Conservation (phyloP, 768 basidiomycete genomes). For the Pulveroboletus sp. region DNA sequence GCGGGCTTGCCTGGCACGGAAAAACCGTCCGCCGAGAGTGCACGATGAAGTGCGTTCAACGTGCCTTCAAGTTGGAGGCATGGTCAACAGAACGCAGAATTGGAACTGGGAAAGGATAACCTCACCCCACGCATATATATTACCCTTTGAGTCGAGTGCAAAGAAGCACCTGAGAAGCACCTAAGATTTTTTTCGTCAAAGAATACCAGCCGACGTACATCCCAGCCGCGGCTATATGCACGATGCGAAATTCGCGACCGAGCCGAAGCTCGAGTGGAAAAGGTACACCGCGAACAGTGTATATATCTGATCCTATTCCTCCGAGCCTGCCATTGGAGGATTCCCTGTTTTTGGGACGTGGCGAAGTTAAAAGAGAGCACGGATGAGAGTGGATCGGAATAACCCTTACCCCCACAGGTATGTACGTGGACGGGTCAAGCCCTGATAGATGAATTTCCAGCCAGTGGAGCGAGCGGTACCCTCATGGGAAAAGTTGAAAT, state of each 20-base stretch:
- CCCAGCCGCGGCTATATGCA: constrained; percentile 74
- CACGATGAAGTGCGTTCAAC: constrained; percentile 43
- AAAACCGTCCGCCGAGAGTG: constrained; percentile 50
- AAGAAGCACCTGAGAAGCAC: constrained; percentile 70
- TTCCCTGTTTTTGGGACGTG: constrained; percentile 40
- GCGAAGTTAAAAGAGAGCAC: not conserved
- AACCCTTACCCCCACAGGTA: constrained; percentile 58
- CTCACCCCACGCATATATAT: constrained; percentile 78
- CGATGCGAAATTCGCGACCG: constrained; percentile 52
- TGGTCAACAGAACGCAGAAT: constrained; percentile 2
- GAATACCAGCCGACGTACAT: constrained; percentile 47
- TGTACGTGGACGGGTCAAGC: constrained; percentile 50
- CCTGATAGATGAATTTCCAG: constrained; percentile 76
- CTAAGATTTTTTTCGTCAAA: constrained; percentile 1
- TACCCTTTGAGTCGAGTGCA: constrained; percentile 72
- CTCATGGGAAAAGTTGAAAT: constrained; percentile 74
- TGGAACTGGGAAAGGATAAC: not conserved
- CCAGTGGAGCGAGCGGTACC: constrained; percentile 71
- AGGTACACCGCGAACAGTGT: constrained; percentile 42
- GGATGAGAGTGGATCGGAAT: not conserved
- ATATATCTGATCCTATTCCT: constrained; percentile 33
- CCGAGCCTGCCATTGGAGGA: constrained; percentile 63
- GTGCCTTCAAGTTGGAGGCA: constrained; percentile 47
- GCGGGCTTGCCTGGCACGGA: constrained; percentile 49
- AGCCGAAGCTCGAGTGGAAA: constrained; percentile 62